Base-by-base conservation (phyloP, 768 basidiomycete genomes). In the Podaxis sp. region DNA sequence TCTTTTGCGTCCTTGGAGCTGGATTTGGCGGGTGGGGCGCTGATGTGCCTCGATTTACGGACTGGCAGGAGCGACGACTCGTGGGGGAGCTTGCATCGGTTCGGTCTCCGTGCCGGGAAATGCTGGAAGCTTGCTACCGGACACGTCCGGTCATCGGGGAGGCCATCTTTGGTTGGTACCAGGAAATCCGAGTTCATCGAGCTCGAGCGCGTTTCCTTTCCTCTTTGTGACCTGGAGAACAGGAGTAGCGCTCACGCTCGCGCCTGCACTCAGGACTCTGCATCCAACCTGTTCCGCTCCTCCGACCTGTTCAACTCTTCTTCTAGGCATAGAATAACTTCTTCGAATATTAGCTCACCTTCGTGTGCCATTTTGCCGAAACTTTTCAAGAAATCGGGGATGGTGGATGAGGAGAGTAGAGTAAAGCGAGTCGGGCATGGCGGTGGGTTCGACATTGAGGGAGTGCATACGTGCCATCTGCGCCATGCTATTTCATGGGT, bases 361-460 rank as follows among this genome's bases (percentile, higher is more conserved):
- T 78, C 74, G 8, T 80, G 78, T 0, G 87, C 82, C 4, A 80
- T 75, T 72, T 92, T 93, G 61, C 82, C 82, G 67, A 80, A 83
- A 6, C 85, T 82, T 9, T 81, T 84, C 77, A 92, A 98, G 82
- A 96, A 98, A 13, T 82, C 82, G 66, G 90, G 82, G 62, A 96
- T 78, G 1, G 96, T 98, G 50, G 85, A 78, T 3, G 36, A 58
- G 47, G 57, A 27, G 54, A 98, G 95, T 98, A 2, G 95, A 97
- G 4, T 95, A 95, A 38, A 99, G 87, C 1, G 96, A 96, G 76
- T 98, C 96, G 49, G 98, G 88, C 92, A 98, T 95, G 13, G 92
- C 92, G 0, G 90, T 91, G 29, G 97, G 80, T 73, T 98, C 96
- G 59, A 95, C 77, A 64, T 89, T 89, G 88, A 0, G 93, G 94